Evolutionary conservation across 768 basidiomycete genomes (phyloP).

Genomic region (Leccinellum luteum): DNA sequence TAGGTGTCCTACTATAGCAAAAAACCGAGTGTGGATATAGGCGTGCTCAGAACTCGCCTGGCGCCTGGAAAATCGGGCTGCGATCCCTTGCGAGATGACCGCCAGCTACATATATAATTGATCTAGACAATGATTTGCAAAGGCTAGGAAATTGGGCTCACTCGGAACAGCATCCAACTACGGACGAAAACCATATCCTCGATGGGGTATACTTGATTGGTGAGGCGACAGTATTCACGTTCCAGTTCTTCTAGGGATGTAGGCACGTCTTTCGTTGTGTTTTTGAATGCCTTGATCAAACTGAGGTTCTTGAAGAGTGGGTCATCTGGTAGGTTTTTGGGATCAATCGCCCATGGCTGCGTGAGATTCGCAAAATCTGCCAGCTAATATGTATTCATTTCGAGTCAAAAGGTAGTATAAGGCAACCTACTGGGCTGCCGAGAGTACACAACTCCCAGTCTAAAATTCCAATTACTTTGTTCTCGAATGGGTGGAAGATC

Average conservation of each 20-base stretch:
- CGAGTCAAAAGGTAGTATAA: neutral
- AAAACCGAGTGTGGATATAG: conserved; percentile 39
- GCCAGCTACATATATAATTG: conserved; percentile 46
- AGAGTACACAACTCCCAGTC: conserved; percentile 98
- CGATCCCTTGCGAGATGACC: conserved; percentile 87
- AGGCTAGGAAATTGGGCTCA: conserved; percentile 30
- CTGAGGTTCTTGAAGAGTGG: conserved; percentile 11
- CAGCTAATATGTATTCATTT: conserved; percentile 41
- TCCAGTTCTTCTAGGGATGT: conserved; percentile 72
- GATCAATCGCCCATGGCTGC: conserved; percentile 72
- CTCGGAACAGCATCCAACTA: conserved; percentile 85
- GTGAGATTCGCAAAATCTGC: conserved; percentile 91
- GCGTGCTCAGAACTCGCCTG: conserved; percentile 90
- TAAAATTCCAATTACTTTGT: conserved; percentile 88
- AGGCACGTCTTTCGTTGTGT: conserved; percentile 52
- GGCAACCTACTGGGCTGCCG: conserved; percentile 74
- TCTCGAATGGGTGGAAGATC: conserved; percentile 90
- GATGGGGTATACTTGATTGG: conserved; percentile 69
- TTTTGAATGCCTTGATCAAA: conserved; percentile 62
- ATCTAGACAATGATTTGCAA: neutral
- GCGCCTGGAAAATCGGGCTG: conserved; percentile 77
- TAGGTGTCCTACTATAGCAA: conserved; percentile 61
- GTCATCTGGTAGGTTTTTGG: conserved; percentile 35
- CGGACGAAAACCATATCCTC: conserved; percentile 74
- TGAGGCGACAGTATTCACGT: conserved; percentile 73